phyloP scores from a whole-genome alignment of 1,284 basidiomycete species.

The Tetrapyrgos nigripes region DNA sequence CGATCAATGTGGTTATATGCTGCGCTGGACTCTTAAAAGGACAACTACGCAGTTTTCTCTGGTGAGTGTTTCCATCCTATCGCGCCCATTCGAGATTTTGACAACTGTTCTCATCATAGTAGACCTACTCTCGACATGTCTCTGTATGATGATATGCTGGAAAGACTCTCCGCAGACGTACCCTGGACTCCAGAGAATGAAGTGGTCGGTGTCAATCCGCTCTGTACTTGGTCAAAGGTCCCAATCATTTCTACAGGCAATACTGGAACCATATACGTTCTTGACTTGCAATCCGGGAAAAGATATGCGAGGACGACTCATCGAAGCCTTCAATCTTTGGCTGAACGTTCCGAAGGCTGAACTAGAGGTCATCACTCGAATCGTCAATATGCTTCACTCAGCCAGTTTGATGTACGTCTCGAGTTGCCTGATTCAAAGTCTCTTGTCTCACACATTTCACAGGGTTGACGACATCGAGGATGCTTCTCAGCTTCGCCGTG shows the following conservation, averaged over 20 bases:
- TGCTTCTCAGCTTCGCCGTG: slow-evolving; percentile 88
- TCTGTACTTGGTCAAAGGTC: neutral
- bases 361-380: slow-evolving; percentile 75
- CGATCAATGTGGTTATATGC: too few relatives aligned
- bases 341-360: slow-evolving; percentile 80
- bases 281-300: slow-evolving; percentile 91
- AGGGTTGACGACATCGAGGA: slow-evolving; percentile 99
- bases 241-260: slow-evolving; percentile 41
- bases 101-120: too few relatives aligned
- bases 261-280: slow-evolving; percentile 92
- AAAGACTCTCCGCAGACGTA: slow-evolving; percentile 30
- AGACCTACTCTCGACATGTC: neutral
- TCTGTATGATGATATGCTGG: slow-evolving; percentile 35
- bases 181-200: slow-evolving; percentile 33
- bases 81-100: too few relatives aligned
- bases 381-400: slow-evolving; percentile 94
- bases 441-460: slow-evolving; percentile 12
- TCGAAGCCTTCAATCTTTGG: slow-evolving; percentile 96
- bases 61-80: too few relatives aligned
- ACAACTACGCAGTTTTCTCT: too few relatives aligned
- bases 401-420: slow-evolving; percentile 85
- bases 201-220: slow-evolving; percentile 19
- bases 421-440: slow-evolving; percentile 7
- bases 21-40: too few relatives aligned
- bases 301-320: slow-evolving; percentile 89